Conservation (phyloP, 805 yeast genomes). For the Brettanomyces sp. region DNA sequence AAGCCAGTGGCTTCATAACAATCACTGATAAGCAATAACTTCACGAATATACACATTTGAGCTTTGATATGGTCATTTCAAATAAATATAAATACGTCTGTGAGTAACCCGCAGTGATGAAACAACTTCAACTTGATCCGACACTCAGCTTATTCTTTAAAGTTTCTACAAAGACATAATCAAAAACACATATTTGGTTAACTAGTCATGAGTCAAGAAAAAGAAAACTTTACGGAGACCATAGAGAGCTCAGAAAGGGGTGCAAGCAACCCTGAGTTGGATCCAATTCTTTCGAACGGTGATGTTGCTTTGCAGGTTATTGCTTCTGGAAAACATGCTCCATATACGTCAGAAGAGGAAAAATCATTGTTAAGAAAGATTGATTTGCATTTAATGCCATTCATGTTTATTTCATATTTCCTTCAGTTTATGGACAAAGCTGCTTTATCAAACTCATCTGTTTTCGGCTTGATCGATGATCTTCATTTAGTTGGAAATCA, state of each 20-base stretch:
- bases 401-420: conserved; percentile 12
- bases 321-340: not conserved
- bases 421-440: conserved; percentile 5
- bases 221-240: not conserved
- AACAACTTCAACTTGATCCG: too few species aligned
- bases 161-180: too few species aligned
- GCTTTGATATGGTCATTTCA: too few species aligned
- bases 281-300: not conserved
- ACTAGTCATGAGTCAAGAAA: not conserved
- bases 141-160: too few species aligned
- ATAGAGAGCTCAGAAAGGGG: not conserved
- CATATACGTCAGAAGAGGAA: conserved; percentile 15
- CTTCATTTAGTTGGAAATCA: conserved; percentile 35
- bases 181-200: not conserved
- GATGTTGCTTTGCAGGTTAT: not conserved
- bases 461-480: conserved; percentile 44
- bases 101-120: too few species aligned
- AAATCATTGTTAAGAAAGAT: conserved; percentile 26
- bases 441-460: conserved; percentile 30
- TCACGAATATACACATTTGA: too few species aligned
- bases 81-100: too few species aligned
- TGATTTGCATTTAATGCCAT: conserved; percentile 28
- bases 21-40: too few species aligned
- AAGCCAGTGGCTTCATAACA: too few species aligned
- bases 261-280: not conserved